Conservation (phyloP, 2,329 filamentous ascomycete species). For the Penicillium sp. region DNA sequence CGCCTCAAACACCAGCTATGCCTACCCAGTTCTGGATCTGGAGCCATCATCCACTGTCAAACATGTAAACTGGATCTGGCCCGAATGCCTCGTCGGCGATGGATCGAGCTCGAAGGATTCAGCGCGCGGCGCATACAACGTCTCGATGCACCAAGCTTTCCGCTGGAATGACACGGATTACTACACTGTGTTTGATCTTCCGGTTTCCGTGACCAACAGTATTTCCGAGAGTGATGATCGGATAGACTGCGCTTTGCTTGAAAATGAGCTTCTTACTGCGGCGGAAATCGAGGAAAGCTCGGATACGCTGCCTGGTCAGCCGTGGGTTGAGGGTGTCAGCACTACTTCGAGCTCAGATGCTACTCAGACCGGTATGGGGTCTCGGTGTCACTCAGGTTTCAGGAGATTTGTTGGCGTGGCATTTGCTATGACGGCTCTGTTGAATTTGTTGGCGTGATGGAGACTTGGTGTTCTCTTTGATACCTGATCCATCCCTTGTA, state of each 20-base stretch:
- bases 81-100: constrained; percentile 65
- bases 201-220: constrained; percentile 67
- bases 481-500: constrained; percentile 1
- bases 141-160: constrained; percentile 72
- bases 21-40: constrained; percentile 64
- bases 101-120: constrained; percentile 50
- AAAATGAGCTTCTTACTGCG: constrained; percentile 25
- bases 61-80: constrained; percentile 73
- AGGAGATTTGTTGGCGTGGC: neutral
- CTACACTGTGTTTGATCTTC: constrained; percentile 72
- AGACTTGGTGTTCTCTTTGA: neutral
- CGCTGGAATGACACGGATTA: constrained; percentile 63
- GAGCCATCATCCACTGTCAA: constrained; percentile 70
- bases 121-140: constrained; percentile 66
- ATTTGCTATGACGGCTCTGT: neutral
- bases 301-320: constrained; percentile 24
- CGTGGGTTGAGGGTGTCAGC: constrained; percentile 20
- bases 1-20: constrained; percentile 49
- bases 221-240: constrained; percentile 45
- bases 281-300: constrained; percentile 19
- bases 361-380: constrained; percentile 1
- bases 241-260: constrained; percentile 25
- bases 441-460: constrained; percentile 1
- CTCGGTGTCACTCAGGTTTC: neutral
- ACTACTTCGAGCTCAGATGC: constrained; percentile 4